Percentiles rank a stretch among this genome's conserved stretches.
Conservation (phyloP, 2,329 filamentous ascomycete species). For the Phaeosphaeria sp. region DNA sequence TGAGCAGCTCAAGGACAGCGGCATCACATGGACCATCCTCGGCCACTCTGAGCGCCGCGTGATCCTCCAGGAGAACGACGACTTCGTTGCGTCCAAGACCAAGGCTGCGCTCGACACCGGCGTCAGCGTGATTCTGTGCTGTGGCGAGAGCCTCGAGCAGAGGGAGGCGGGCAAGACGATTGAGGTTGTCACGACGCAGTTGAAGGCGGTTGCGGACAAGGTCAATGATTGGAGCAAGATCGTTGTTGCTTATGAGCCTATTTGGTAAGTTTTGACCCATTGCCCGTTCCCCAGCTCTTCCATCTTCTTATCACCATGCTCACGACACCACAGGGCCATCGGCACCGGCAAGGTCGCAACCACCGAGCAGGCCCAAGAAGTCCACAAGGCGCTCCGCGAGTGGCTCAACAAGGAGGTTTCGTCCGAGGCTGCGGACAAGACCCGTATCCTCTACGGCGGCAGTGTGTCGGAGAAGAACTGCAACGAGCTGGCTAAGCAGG, state of each 20-base stretch:
- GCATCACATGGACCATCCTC: slow-evolving; percentile 87
- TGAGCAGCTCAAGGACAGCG: slow-evolving; percentile 85
- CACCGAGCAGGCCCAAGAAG: slow-evolving; percentile 51
- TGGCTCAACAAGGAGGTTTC: slow-evolving; percentile 83
- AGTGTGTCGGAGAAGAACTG: slow-evolving; percentile 99
- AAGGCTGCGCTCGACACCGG: slow-evolving; percentile 90
- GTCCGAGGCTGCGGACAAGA: slow-evolving; percentile 79
- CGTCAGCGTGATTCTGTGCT: slow-evolving; percentile 93
- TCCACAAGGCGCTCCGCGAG: slow-evolving; percentile 79
- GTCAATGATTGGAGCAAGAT: slow-evolving; percentile 90
- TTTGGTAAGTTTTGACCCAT: slow-evolving; percentile 80
- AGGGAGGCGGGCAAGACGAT: slow-evolving; percentile 86
- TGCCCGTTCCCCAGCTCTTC: not conserved
- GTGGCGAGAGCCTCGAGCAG: slow-evolving; percentile 93
- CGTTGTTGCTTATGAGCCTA: slow-evolving; percentile 97
- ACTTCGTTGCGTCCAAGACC: slow-evolving; percentile 89
- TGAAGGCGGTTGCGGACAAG: slow-evolving; percentile 80
- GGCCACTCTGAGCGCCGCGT: slow-evolving; percentile 96
- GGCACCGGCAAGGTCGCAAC: slow-evolving; percentile 74
- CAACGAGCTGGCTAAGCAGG: slow-evolving; percentile 86
- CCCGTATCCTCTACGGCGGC: slow-evolving; percentile 94
- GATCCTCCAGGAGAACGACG: slow-evolving; percentile 83
- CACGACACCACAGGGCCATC: slow-evolving; percentile 61
- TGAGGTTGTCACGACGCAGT: slow-evolving; percentile 82
- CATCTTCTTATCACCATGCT: not conserved